A percentile compares a stretch with the other conserved stretches of the same genome.
Evolutionary conservation across 2,329 filamentous ascomycete species (phyloP).

Genomic region (Gnomoniopsis sp.): DNA sequence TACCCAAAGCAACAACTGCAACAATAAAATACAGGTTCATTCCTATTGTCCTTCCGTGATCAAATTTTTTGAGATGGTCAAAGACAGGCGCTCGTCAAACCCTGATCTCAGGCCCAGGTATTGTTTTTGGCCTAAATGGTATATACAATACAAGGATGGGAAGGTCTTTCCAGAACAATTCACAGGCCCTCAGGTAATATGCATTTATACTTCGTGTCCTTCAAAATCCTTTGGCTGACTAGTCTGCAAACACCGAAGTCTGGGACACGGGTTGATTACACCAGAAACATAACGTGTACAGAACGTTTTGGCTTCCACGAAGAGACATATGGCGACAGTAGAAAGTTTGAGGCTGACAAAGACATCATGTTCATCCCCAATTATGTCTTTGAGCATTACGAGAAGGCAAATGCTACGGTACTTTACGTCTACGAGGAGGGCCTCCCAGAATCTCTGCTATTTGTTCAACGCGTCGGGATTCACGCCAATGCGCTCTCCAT

Average conservation of each 20-base stretch:
- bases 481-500: slow-evolving; percentile 6
- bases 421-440: neutral
- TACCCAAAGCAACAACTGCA: too few relatives aligned
- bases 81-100: neutral
- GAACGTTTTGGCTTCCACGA: neutral
- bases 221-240: neutral
- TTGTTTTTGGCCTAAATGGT: slow-evolving; percentile 12
- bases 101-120: neutral
- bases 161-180: neutral
- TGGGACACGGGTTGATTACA: neutral
- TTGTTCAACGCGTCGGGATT: slow-evolving; percentile 9
- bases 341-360: neutral
- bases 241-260: neutral
- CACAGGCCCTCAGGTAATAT: neutral
- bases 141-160: neutral
- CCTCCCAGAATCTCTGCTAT: neutral
- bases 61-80: too few relatives aligned
- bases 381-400: slow-evolving; percentile 12
- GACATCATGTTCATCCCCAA: slow-evolving; percentile 13
- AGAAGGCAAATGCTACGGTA: neutral
- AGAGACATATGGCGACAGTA: neutral
- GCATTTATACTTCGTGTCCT: neutral
- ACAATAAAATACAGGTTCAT: too few relatives aligned
- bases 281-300: neutral
- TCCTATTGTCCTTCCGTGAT: too few relatives aligned